Conservation (phyloP, 305 asterid species). For the Caryopteris hybrid region DNA sequence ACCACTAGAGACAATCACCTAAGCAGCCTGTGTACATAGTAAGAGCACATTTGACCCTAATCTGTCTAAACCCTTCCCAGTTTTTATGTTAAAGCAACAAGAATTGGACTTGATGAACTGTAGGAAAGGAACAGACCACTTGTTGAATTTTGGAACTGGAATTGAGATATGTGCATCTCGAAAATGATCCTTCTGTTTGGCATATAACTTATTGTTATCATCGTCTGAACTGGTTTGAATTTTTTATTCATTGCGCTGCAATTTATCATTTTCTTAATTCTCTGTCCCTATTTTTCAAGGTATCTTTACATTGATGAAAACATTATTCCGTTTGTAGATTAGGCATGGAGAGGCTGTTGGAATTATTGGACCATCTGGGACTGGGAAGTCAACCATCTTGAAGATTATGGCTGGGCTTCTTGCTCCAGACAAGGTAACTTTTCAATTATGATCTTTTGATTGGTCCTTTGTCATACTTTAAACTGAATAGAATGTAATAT, state of each 20-base stretch:
- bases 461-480: neutral
- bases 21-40: neutral
- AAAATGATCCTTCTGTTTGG: neutral
- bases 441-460: conserved; percentile 2
- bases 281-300: neutral
- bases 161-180: neutral
- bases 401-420: conserved; percentile 99
- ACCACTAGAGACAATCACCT: neutral
- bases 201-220: neutral
- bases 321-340: conserved; percentile 52
- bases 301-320: conserved; percentile 8
- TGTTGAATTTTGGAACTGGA: neutral
- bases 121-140: neutral
- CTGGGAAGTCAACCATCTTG: conserved; percentile 95
- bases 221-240: neutral
- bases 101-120: neutral
- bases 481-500: neutral
- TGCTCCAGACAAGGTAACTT: conserved; percentile 88
- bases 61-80: conserved; percentile 5
- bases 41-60: neutral
- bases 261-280: neutral
- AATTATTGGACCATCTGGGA: conserved; percentile 99
- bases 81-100: neutral
- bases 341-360: conserved; percentile 99
- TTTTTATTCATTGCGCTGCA: neutral